A percentile compares a stretch with the other conserved stretches of the same genome.
Evolutionary conservation across 1,139 yeast species (phyloP).

Genomic region (Suhomyces anneliseae): DNA sequence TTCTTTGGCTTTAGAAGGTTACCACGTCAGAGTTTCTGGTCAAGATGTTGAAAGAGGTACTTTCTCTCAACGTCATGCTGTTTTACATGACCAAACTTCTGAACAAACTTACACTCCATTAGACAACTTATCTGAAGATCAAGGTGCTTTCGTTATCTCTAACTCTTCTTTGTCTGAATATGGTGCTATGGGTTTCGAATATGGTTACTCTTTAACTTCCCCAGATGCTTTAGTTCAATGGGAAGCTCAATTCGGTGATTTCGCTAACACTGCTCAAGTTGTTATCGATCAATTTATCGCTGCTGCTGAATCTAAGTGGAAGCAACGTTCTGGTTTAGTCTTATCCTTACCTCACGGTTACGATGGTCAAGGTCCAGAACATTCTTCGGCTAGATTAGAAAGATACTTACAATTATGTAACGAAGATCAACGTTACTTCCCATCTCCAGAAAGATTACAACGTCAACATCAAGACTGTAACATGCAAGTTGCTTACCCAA

Average conservation of each 20-base stretch:
- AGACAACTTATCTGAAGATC: conserved; percentile 72
- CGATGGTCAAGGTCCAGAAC: conserved; percentile 99
- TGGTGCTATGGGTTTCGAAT: conserved; percentile 99
- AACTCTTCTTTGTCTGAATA: conserved; percentile 98
- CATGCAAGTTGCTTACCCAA: conserved; percentile 97
- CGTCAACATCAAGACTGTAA: conserved; percentile 99
- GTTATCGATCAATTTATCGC: conserved; percentile 95
- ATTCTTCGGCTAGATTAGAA: conserved; percentile 96
- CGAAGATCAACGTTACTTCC: conserved; percentile 95
- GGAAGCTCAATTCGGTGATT: conserved; percentile 99
- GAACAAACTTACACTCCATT: conserved; percentile 85
- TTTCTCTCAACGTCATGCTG: conserved; percentile 99
- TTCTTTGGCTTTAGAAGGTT: conserved; percentile 87
- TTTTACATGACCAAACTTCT: conserved; percentile 90
- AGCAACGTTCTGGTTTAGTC: conserved; percentile 96
- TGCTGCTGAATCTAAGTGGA: conserved; percentile 98
- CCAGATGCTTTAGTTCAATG: conserved; percentile 97
- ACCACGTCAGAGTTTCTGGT: conserved; percentile 96
- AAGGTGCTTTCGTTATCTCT: conserved; percentile 84
- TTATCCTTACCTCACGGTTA: conserved; percentile 98
- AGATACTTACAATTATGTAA: conserved; percentile 94
- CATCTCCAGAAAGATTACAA: conserved; percentile 79
- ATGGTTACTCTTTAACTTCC: conserved; percentile 95
- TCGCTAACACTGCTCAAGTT: conserved; percentile 99
- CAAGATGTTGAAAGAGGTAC: conserved; percentile 99